Conservation (phyloP, 495 filamentous ascomycete genomes). For the Endocarpon pusillum region DNA sequence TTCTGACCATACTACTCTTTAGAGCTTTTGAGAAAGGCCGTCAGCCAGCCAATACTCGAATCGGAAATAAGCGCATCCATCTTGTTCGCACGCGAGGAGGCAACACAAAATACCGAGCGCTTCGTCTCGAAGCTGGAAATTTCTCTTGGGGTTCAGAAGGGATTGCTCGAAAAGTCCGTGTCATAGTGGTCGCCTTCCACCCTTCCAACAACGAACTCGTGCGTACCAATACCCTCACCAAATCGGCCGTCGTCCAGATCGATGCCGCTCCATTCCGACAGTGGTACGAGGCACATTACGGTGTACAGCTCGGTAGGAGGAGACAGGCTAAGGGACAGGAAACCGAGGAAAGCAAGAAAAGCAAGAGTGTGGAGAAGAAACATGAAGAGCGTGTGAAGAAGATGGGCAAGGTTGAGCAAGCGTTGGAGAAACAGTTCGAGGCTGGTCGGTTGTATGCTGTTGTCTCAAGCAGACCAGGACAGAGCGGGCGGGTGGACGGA, state of each 20-base stretch:
- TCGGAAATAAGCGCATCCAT: conserved; percentile 96
- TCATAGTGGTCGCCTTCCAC: conserved; percentile 94
- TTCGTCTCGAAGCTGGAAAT: conserved; percentile 98
- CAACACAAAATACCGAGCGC: conserved; percentile 98
- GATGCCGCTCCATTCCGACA: conserved; percentile 97
- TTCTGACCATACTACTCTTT: conserved; percentile 13
- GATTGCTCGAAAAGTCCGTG: conserved; percentile 91
- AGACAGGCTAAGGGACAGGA: conserved; percentile 67
- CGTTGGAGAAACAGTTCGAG: conserved; percentile 96
- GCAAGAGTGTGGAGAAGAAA: conserved; percentile 87
- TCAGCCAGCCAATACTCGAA: conserved; percentile 97
- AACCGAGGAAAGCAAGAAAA: conserved; percentile 67
- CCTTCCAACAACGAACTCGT: conserved; percentile 99
- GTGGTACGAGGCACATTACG: conserved; percentile 99
- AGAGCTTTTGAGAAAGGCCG: conserved; percentile 99
- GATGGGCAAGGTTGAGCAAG: conserved; percentile 77
- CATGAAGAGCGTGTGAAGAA: conserved; percentile 67
- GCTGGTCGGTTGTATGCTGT: conserved; percentile 91
- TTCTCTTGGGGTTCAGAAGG: conserved; percentile 99
- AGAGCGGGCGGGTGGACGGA: conserved; percentile 89
- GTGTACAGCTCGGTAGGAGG: conserved; percentile 67
- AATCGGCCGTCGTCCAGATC: conserved; percentile 93
- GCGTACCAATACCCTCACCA: conserved; percentile 99
- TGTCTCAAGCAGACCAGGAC: conserved; percentile 78
- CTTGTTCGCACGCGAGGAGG: conserved; percentile 95